Conservation (phyloP, 2,329 filamentous ascomycete genomes). For the Sporothrix humicola region DNA sequence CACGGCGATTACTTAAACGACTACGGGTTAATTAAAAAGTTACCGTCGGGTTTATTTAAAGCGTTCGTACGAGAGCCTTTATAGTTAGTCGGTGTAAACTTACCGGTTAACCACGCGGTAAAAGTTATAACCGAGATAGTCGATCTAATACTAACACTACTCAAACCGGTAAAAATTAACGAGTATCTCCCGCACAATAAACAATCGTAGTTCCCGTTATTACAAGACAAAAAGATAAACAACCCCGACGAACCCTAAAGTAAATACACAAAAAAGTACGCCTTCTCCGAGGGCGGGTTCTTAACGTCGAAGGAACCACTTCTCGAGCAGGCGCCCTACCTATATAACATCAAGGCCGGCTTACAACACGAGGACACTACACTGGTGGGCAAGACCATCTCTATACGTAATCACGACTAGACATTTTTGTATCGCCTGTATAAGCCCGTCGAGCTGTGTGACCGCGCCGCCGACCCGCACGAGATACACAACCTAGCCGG, state of each 20-base stretch:
- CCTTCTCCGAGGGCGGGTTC: slow-evolving; percentile 54
- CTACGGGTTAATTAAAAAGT: slow-evolving; percentile 56
- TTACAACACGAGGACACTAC: slow-evolving; percentile 54
- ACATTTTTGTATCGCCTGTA: slow-evolving; percentile 54
- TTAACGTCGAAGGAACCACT: slow-evolving; percentile 52
- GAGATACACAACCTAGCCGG: slow-evolving; percentile 50
- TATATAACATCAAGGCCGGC: slow-evolving; percentile 53
- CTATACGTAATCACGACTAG: slow-evolving; percentile 47
- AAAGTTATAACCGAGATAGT: slow-evolving; percentile 53
- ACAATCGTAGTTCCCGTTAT: slow-evolving; percentile 44
- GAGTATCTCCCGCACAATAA: slow-evolving; percentile 52
- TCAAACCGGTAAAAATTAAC: slow-evolving; percentile 48
- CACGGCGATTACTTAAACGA: slow-evolving; percentile 56
- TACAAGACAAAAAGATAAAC: slow-evolving; percentile 33
- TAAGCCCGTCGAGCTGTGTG: slow-evolving; percentile 53
- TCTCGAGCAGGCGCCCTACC: slow-evolving; percentile 51
- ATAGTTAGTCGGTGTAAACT: slow-evolving; percentile 50
- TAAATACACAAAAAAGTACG: slow-evolving; percentile 45
- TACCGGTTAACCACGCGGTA: slow-evolving; percentile 46
- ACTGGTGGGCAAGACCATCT: slow-evolving; percentile 52
- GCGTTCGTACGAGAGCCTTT: slow-evolving; percentile 52
- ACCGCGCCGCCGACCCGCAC: slow-evolving; percentile 46
- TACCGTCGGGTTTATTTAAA: slow-evolving; percentile 53
- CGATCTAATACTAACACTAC: slow-evolving; percentile 52
- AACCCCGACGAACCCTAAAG: slow-evolving; percentile 38